These are phyloP conservation scores for Trypanosoma congolense DNA, from an alignment of 208 protist genomes.

Conservation along the genomic window DNA sequence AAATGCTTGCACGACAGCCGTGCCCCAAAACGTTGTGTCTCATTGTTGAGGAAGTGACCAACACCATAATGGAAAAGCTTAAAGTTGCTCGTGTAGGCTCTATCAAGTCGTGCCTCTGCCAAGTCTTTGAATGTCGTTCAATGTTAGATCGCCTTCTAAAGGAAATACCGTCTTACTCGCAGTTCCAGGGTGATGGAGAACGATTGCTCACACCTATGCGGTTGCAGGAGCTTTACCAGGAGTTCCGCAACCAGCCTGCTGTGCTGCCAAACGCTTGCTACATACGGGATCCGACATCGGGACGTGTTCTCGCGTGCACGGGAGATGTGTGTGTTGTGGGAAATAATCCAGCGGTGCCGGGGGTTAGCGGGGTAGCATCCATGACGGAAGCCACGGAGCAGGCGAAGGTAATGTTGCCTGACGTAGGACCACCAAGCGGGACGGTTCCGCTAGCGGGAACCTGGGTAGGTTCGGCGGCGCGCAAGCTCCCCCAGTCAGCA, in stretches of 20 bases:
- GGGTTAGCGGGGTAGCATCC: no score
- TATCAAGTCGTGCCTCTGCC: conserved; percentile 66
- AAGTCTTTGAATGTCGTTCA: conserved; percentile 75
- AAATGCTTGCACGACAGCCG: conserved; percentile 59
- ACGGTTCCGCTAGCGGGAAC: not conserved
- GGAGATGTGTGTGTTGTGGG: conserved; percentile 11
- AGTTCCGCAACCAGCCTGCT: conserved; percentile 60
- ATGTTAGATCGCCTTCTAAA: conserved; percentile 80
- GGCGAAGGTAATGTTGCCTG: not conserved
- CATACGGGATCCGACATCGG: conserved; percentile 42
- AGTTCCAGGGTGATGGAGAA: conserved; percentile 37
- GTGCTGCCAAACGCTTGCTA: conserved; percentile 56
- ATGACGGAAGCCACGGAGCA: no score
- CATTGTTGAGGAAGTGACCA: conserved; percentile 62
- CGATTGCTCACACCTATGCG: conserved; percentile 20
- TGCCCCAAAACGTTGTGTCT: conserved; percentile 78
- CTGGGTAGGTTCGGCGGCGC: not conserved
- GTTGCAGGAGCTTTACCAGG: conserved; percentile 60
- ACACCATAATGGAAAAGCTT: conserved; percentile 60
- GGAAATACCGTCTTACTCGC: conserved; percentile 70
- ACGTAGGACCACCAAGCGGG: not conserved
- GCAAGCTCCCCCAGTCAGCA: conserved; percentile 1
- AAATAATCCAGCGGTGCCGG: conserved; percentile 1
- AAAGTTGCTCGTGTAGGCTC: conserved; percentile 62
- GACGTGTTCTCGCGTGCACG: conserved; percentile 38